Evolutionary conservation across 139 green algal genomes (phyloP).

Genomic region (Chlamydomonas sphaeroides): DNA sequence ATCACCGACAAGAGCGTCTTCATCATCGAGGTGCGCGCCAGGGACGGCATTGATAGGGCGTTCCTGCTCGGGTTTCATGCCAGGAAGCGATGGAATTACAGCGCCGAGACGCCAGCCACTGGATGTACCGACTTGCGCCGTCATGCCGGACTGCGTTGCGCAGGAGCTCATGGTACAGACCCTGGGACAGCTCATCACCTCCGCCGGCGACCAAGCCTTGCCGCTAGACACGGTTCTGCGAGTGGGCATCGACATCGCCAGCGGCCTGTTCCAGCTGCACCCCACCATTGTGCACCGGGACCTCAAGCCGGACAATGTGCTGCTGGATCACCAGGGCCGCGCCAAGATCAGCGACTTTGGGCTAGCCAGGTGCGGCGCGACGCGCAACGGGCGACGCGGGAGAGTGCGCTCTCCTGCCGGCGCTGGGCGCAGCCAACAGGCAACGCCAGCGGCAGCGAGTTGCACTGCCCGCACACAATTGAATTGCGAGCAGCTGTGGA

Average conservation of each 20-base stretch:
- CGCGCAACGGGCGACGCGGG: too few relatives aligned
- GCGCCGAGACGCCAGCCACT: too few relatives aligned
- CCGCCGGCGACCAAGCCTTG: background rate
- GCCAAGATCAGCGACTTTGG: conserved; percentile 60
- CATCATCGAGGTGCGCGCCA: conserved; percentile 21
- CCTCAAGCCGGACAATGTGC: conserved; percentile 89
- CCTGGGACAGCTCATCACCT: background rate
- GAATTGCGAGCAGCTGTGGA: too few relatives aligned
- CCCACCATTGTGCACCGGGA: conserved; percentile 79
- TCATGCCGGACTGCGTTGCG: too few relatives aligned
- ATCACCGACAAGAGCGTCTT: background rate
- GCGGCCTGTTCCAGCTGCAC: conserved; percentile 77
- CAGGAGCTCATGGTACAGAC: conserved; percentile 22
- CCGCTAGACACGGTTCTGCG: background rate
- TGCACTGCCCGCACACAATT: too few relatives aligned
- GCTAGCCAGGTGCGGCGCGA: background rate
- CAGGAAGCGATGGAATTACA: too few relatives aligned
- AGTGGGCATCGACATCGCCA: background rate
- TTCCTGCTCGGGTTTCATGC: too few relatives aligned
- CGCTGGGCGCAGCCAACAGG: too few relatives aligned
- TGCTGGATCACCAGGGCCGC: conserved; percentile 60
- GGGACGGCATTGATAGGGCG: too few relatives aligned
- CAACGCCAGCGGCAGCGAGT: too few relatives aligned
- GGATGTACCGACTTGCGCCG: too few relatives aligned
- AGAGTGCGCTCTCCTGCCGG: too few relatives aligned